A percentile compares a stretch with the other conserved stretches of the same genome.
Conservation (phyloP, 192 early-diverging fungal species). For the Gonapodya prolifera region DNA sequence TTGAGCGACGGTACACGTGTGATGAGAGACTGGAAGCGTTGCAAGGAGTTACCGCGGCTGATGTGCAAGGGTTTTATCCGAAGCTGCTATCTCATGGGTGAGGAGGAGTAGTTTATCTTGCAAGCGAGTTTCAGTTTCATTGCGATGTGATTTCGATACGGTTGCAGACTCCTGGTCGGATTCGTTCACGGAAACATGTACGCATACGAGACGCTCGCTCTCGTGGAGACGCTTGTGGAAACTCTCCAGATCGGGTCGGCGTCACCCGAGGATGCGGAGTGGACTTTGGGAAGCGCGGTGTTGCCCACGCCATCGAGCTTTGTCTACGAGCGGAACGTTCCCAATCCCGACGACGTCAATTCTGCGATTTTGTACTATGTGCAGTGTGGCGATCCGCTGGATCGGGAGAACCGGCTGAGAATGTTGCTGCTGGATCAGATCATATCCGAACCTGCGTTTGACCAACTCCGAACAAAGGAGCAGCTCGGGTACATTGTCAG, state of each 20-base stretch:
- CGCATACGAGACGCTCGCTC: conserved; percentile 45
- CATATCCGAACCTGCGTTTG: conserved; percentile 79
- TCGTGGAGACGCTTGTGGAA: conserved; percentile 42
- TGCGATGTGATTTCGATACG: neutral
- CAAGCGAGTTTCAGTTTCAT: neutral
- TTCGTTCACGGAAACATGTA: conserved; percentile 79
- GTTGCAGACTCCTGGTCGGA: no score
- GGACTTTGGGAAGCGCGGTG: conserved; percentile 39
- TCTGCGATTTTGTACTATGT: conserved; percentile 75
- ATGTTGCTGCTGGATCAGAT: conserved; percentile 69
- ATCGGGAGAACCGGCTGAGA: conserved; percentile 48
- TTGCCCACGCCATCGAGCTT: conserved; percentile 33
- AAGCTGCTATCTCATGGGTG: conserved; percentile 31
- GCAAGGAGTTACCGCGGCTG: conserved; percentile 50
- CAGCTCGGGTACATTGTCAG: conserved; percentile 62
- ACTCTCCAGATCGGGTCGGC: conserved; percentile 47
- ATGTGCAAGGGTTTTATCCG: conserved; percentile 65
- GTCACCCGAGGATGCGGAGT: conserved; percentile 29
- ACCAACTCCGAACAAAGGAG: conserved; percentile 86
- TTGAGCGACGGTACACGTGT: conserved; percentile 64
- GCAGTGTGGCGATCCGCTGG: conserved; percentile 59
- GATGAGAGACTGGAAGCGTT: conserved; percentile 64
- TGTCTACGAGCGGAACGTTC: conserved; percentile 41
- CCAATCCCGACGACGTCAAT: conserved; percentile 66
- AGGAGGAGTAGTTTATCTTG: neutral